Conservation (phyloP, 805 yeast species). For the Wickerhamiella dianesei region DNA sequence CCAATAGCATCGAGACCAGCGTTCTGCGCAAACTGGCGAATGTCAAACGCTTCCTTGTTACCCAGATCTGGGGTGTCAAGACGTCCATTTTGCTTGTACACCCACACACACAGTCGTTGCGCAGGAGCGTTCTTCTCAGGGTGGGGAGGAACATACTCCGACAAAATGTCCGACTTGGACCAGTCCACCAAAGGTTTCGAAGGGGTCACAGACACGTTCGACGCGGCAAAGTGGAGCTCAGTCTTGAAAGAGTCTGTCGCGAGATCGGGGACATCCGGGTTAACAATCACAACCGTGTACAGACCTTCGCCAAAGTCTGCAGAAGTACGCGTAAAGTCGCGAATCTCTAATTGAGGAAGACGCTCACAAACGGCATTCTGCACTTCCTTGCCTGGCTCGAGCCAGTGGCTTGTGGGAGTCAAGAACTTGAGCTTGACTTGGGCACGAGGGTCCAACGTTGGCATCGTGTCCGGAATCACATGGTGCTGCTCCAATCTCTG, state of each 20-base stretch:
- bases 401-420: conserved; percentile 34
- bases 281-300: conserved; percentile 70
- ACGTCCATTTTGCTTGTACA: conserved; percentile 51
- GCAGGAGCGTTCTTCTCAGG: conserved; percentile 80
- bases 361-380: conserved; percentile 60
- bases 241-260: conserved; percentile 54
- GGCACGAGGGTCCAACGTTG: conserved; percentile 70
- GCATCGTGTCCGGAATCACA: conserved; percentile 87
- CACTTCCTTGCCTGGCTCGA: conserved; percentile 64
- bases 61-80: conserved; percentile 19
- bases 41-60: conserved; percentile 44
- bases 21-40: conserved; percentile 48
- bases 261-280: conserved; percentile 83
- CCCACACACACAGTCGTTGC: conserved; percentile 84
- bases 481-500: conserved; percentile 78
- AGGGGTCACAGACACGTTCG: conserved; percentile 48
- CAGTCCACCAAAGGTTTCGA: conserved; percentile 41
- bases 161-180: conserved; percentile 29
- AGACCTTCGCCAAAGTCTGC: conserved; percentile 25
- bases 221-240: conserved; percentile 62
- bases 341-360: conserved; percentile 66
- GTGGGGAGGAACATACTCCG: conserved; percentile 61
- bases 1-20: conserved; percentile 65
- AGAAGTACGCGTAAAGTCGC: conserved; percentile 42
- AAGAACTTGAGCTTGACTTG: conserved; percentile 53